Base-by-base conservation (phyloP, 306 rosid species). In the Astragalus membranaceus region DNA sequence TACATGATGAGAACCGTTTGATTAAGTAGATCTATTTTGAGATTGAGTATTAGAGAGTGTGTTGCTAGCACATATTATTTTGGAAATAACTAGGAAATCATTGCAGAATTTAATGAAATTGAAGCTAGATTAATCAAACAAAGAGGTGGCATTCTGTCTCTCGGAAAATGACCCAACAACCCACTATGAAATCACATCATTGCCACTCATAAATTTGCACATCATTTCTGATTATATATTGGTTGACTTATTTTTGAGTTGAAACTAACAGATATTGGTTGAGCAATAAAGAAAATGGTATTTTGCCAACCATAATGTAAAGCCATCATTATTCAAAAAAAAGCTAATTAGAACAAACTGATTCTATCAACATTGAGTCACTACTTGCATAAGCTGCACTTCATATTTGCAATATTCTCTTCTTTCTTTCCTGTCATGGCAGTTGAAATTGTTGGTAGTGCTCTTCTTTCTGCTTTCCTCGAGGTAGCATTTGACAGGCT, bases 381-480 rank as follows among this genome's bases (percentile, higher is more conserved):
- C 23, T 13, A 43, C 0, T 43, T 1, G 10, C 69, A 63, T 11
- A 63, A 42, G 8, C 39, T 63, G 52, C 15, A 12, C 14, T 23
- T 11, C 54, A 23, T 29, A 68, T 52, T 68, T 46, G 58, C 49
- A 10, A 7, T 47, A 10, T 1, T 15, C 63, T 52, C n/a, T 46
- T 9, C n/a, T 46, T n/a, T 13, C 11, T 30, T 52, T 51, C 14
- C 16, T 56, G 10, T 17, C 49, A 77, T 69, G 76, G 81, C 81
- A 0, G 42, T 0, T 3, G 80, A 35, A 9, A 30, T 69, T 10
- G 35, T 61, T n/a, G 75, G 75, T 8, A 44, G 71, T 17, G 65
- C 80, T 50, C 17, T 78, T 67, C 70, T 72, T 50, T 72, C 75
- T 30, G 67, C 78, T 17, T 52, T 72, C 29, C 55, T 84, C 30